Conservation (phyloP, 768 basidiomycete genomes). For the Tricholoma bakamatsutake region DNA sequence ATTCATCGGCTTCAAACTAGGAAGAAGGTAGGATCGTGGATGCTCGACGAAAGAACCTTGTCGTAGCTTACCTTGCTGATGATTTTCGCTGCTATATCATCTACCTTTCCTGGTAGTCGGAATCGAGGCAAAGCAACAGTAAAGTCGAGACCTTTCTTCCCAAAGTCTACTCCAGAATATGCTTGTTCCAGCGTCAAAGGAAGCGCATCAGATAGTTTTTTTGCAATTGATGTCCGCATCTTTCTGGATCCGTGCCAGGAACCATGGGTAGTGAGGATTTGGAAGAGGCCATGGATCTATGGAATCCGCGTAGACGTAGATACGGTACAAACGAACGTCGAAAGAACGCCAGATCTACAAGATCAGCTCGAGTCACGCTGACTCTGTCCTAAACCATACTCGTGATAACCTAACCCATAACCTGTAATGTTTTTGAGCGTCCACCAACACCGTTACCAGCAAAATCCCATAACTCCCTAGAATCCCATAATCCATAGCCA, state of each 20-base stretch:
- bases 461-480: too few species aligned
- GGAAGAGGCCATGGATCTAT: slow-evolving; percentile 22
- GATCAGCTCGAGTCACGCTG: slow-evolving; percentile 17
- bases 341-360: slow-evolving; percentile 17
- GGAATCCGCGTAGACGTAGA: slow-evolving; percentile 6
- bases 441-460: too few species aligned
- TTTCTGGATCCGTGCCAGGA: slow-evolving; percentile 52
- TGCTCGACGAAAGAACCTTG: neutral
- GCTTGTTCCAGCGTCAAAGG: slow-evolving; percentile 72
- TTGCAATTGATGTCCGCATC: slow-evolving; percentile 73
- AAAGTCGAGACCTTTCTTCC: slow-evolving; percentile 90
- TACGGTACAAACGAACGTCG: slow-evolving; percentile 10
- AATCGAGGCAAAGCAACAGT: slow-evolving; percentile 88
- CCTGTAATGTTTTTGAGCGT: too few species aligned
- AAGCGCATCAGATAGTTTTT: slow-evolving; percentile 59
- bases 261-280: slow-evolving; percentile 26
- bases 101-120: slow-evolving; percentile 75
- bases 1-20: slow-evolving; percentile 83
- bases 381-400: too few species aligned
- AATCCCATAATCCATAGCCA: too few species aligned
- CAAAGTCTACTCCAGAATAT: slow-evolving; percentile 81
- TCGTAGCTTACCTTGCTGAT: slow-evolving; percentile 58
- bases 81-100: slow-evolving; percentile 70
- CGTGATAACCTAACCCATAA: too few species aligned
- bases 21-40: neutral